Evolutionary conservation across 2,329 filamentous ascomycete species (phyloP).

Genomic region (Chaetomiaceae sp.): DNA sequence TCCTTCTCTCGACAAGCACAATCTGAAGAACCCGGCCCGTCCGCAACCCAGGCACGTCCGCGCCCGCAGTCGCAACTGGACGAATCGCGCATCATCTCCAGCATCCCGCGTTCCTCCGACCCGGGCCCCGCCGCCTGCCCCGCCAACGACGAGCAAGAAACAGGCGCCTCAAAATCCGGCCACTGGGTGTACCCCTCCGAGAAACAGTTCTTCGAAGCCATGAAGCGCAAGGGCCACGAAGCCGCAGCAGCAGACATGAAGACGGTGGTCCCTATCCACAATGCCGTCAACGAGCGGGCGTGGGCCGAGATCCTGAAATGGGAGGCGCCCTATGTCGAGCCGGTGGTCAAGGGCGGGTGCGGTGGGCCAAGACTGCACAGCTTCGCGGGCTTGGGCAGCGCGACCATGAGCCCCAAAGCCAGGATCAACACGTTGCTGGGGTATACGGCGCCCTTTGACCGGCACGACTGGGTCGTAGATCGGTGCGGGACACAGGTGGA

Average conservation of each 20-base stretch:
- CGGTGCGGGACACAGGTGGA: slow-evolving; percentile 80
- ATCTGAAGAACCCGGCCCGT: slow-evolving; percentile 10
- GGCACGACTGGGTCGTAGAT: slow-evolving; percentile 97
- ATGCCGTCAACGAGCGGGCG: slow-evolving; percentile 94
- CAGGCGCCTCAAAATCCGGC: slow-evolving; percentile 62
- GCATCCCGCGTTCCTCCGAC: slow-evolving; percentile 64
- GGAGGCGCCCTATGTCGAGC: slow-evolving; percentile 64
- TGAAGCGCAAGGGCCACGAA: slow-evolving; percentile 83
- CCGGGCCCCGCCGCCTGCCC: slow-evolving; percentile 36
- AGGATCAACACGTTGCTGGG: slow-evolving; percentile 77
- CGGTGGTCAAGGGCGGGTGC: slow-evolving; percentile 39
- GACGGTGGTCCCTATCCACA: slow-evolving; percentile 93
- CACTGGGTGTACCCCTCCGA: slow-evolving; percentile 98
- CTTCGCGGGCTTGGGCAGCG: slow-evolving; percentile 67
- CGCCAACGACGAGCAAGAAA: slow-evolving; percentile 72
- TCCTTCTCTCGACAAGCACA: slow-evolving; percentile 25
- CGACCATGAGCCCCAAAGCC: slow-evolving; percentile 73
- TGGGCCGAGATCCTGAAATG: slow-evolving; percentile 89
- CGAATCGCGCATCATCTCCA: slow-evolving; percentile 60
- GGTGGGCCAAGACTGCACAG: slow-evolving; percentile 77
- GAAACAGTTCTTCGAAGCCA: slow-evolving; percentile 96
- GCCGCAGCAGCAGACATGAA: slow-evolving; percentile 74
- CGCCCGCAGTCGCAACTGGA: slow-evolving; percentile 44
- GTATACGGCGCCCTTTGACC: slow-evolving; percentile 89
- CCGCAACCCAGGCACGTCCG: slow-evolving; percentile 18